Evolutionary conservation across 2,329 filamentous ascomycete genomes (phyloP), one percentile per base, ranked within the genome.

Genomic region (Fusarium keratoplasticum): DNA sequence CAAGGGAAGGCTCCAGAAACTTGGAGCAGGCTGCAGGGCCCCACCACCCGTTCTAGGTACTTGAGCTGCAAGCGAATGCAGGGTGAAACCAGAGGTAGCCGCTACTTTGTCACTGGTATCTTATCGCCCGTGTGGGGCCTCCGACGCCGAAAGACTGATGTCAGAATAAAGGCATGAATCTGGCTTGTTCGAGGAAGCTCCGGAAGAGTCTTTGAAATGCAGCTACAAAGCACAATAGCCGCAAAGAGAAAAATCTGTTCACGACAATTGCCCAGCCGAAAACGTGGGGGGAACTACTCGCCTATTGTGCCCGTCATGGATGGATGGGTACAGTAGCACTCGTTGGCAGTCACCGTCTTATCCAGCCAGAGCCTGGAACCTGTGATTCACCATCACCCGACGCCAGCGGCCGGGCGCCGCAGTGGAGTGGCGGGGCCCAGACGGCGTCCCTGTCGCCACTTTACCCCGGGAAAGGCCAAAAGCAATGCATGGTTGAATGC

Each of bases 1-100:
- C 69, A 72, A 63, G 74, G 74, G 83, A 84, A 84, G 79, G 80
- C 81, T 83, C 83, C 82, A 84, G 83, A 84, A 83, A 47, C 73
- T 67, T 69, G 60, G 68, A 71, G 76, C 72, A 77, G 67, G 71
- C 67, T 76, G 59, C 70, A 70, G 61, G 67, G 66, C 66, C 66
- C 76, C 70, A 74, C 69, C 65, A 16, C 16, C 61, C 25, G 80
- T 80, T 64, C 57, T 59, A 2, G 59, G 59, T 81, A 81, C 80
- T 58, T 66, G 13, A 2, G 20, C 55, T 18, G 60, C 67, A 61
- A 31, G 68, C 68, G 29, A 16, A n/a, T 10, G 16, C 6, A 18
- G 4, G 10, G 64, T 55, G 57, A 70, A 55, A 67, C 7, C 8
- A 7, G 5, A 72, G 36, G 79, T 80, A 81, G 61, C 33, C 4